Evolutionary conservation across 805 yeast genomes (phyloP), one percentile per base, ranked within the genome.

Genomic region (Saccharomycopsis sp.): DNA sequence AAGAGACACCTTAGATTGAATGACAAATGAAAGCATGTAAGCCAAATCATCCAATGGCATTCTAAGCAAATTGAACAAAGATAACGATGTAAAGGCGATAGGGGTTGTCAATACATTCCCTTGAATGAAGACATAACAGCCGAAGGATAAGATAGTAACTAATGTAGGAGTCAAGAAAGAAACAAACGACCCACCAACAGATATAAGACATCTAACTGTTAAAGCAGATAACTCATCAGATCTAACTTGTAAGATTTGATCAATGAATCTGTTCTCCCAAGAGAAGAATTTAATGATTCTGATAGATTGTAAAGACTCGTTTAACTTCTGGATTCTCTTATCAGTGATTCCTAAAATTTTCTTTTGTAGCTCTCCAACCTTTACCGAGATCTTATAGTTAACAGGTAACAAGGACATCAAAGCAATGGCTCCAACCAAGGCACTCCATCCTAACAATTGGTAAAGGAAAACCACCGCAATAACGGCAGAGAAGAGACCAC

Each of bases 241-340:
- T 76, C 99, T 85, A 58, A 91, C 78, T 22, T 81, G 77, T 71
- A 83, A 71, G 60, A 93, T 87, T 50, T 80, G 84, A 55, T 85
- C 82, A 64, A 82, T 84, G 69, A 93, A 93, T 66, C 86, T 86
- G 52, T 83, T 80, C 71, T 93, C 99, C 99, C 99, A 93, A 1
- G 97, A 97, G 70, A 93, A 92, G 68, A 88, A 92, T 73, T 93
- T 93, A 76, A 93, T 87, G 67, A 93, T 90, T 70, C 98, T 81
- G 63, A 93, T 93, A 63, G 93, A 86, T 72, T 87, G 96, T 66
- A 93, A 84, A 3, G 96, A 82, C 73, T 94, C 99, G 70, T 92
- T 94, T 66, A 94, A 80, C 71, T 88, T 90, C 69, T 91, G 96
- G 59, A 93, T 89, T 73, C 99, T 85, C 71, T 83, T 83, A 72